Evolutionary conservation across 345 rosid species (phyloP).

Genomic region (Punica granatum): DNA sequence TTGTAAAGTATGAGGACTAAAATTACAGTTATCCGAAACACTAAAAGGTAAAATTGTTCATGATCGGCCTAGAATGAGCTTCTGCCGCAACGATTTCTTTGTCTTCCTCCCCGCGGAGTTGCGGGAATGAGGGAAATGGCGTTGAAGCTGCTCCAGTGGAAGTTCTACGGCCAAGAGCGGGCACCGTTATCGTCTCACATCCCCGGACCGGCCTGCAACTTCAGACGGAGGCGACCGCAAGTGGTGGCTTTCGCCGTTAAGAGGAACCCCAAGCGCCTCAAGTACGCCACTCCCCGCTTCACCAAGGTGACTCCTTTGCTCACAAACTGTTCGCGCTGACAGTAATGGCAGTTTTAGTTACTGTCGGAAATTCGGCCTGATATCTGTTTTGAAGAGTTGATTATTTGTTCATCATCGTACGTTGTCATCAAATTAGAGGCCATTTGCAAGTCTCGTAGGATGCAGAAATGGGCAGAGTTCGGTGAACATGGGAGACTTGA

Average conservation of each 20-base stretch:
- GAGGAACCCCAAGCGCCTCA: slow-evolving; percentile 91
- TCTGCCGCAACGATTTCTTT: background rate
- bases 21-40: background rate
- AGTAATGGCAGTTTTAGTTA: background rate
- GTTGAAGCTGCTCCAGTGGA: slow-evolving; percentile 1
- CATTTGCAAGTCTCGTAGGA: background rate
- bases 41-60: no score
- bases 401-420: background rate
- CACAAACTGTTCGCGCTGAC: background rate
- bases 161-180: background rate
- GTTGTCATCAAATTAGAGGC: background rate
- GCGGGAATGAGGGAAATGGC: background rate
- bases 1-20: background rate
- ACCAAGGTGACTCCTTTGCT: slow-evolving; percentile 37
- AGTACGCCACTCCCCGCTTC: slow-evolving; percentile 71
- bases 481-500: background rate
- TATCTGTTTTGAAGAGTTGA: background rate
- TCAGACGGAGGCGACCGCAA: slow-evolving; percentile 15
- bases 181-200: background rate
- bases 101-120: background rate
- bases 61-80: background rate
- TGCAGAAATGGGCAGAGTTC: background rate
- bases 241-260: slow-evolving; percentile 50
- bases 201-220: slow-evolving; percentile 8
- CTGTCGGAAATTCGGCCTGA: background rate